Evolutionary conservation across 306 rosid species (phyloP).

Genomic region (Sphenostylis stenocarpa): DNA sequence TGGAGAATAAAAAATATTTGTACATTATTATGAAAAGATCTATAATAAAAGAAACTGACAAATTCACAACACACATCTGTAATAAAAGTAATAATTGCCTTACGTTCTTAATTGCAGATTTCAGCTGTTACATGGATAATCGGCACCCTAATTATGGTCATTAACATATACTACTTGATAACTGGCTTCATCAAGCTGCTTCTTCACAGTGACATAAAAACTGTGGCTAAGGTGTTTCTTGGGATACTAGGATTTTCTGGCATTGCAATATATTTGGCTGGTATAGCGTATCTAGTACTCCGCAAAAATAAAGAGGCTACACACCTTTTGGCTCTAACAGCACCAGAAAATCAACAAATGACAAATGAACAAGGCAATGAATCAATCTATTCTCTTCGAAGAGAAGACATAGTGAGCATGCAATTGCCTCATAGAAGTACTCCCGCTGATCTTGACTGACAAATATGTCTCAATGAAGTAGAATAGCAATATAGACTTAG

Average conservation of each 20-base stretch:
- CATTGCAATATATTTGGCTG: slow-evolving; percentile 77
- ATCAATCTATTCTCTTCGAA: slow-evolving; percentile 48
- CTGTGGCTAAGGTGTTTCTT: slow-evolving; percentile 56
- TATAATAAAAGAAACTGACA: not conserved
- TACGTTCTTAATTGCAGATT: slow-evolving; percentile 50
- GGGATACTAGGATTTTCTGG: slow-evolving; percentile 83
- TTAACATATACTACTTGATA: slow-evolving; percentile 73
- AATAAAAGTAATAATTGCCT: no score
- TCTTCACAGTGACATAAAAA: slow-evolving; percentile 52
- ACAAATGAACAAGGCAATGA: slow-evolving; percentile 45
- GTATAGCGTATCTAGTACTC: slow-evolving; percentile 68
- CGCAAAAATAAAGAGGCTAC: slow-evolving; percentile 63
- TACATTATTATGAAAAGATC: not conserved
- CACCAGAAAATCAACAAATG: slow-evolving; percentile 59
- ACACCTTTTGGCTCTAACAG: slow-evolving; percentile 64
- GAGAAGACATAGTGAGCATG: slow-evolving; percentile 87
- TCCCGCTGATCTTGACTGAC: slow-evolving; percentile 53
- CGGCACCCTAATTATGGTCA: slow-evolving; percentile 66
- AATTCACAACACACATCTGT: not conserved
- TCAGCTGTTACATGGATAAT: slow-evolving; percentile 78
- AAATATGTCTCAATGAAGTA: not conserved
- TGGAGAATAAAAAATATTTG: no score
- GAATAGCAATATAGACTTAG: slow-evolving; percentile 21
- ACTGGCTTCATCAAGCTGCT: slow-evolving; percentile 71
- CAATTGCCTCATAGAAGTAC: slow-evolving; percentile 82